Evolutionary conservation across 1,139 yeast genomes (phyloP), one percentile per base, ranked within the genome.

Genomic region (Pichia terricola): DNA sequence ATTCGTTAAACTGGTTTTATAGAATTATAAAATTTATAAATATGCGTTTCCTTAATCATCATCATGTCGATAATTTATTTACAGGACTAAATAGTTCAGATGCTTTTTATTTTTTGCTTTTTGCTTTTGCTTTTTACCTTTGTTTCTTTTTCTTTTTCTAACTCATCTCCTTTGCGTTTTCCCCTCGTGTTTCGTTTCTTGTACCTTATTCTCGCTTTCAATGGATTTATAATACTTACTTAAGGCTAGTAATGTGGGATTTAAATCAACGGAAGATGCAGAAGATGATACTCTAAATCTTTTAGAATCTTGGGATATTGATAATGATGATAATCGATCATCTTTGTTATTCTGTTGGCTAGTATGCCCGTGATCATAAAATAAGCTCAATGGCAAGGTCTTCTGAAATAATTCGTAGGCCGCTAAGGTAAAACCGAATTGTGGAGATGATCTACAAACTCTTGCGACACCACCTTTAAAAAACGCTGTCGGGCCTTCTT

Each of bases 391-490:
- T 28, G 86, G 86, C 53, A 80, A 61, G 45, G 76, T 52, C 40
- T 69, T 69, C 57, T 81, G 84, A 63, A 91, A 80, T 40, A 91
- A 65, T 65, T 91, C 98, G 65, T 91, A 91, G 30, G 96, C 91
- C 11, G 97, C 98, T 57, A 91, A 75, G 10, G 98, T 91, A 66
- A 91, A 89, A 45, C 97, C 98, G 63, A 91, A 91, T 66, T 91
- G 98, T 25, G 98, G 98, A 3, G 96, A 88, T 5, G 97, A 89
- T 66, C 97, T 77, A 58, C 89, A 70, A 40, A 91, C 89, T 65
- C 98, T 78, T 5, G 98, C 97, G 51, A 91, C 77, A 37, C 97
- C 95, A 57, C 98, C 98, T 70, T 89, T 91, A 72, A 89, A 91
- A 63, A 91, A 85, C 11, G 96, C 95, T 49, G 72, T 64, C 11